phyloP scores from a whole-genome alignment of 2,329 filamentous ascomycete species.

The Talaromyces amestolkiae region DNA sequence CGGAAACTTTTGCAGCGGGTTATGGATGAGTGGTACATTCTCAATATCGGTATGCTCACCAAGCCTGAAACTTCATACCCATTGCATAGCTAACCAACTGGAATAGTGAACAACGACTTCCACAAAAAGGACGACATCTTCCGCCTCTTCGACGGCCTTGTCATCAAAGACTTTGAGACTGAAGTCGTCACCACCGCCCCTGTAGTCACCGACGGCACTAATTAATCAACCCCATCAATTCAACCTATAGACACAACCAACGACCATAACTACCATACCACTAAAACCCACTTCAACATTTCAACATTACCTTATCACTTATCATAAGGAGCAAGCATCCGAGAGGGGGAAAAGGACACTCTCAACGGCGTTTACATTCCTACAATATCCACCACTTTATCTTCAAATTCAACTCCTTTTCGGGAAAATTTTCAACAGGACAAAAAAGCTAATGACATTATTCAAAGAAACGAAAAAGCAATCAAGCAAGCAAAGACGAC shows the following conservation, averaged over 20 bases:
- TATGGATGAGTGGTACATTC: slow-evolving; percentile 87
- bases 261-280: not conserved
- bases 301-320: not conserved
- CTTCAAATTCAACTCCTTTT: not conserved
- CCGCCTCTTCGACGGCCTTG: slow-evolving; percentile 75
- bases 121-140: slow-evolving; percentile 80
- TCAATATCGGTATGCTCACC: slow-evolving; percentile 77
- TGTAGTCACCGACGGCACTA: slow-evolving; percentile 21
- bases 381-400: not conserved
- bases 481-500: not conserved
- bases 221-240: not conserved
- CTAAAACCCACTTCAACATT: not conserved
- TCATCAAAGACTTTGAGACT: slow-evolving; percentile 37
- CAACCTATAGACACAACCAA: not conserved
- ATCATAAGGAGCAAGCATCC: not conserved
- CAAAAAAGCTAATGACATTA: slow-evolving; percentile 12
- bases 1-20: slow-evolving; percentile 75
- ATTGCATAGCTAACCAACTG: not conserved
- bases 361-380: slow-evolving; percentile 5
- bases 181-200: slow-evolving; percentile 28
- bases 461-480: slow-evolving; percentile 6
- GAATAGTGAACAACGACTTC: slow-evolving; percentile 95
- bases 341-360: not conserved
- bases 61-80: not conserved
- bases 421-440: not conserved